Conservation (phyloP, 2,329 filamentous ascomycete species). For the Coniochaeta sp. region DNA sequence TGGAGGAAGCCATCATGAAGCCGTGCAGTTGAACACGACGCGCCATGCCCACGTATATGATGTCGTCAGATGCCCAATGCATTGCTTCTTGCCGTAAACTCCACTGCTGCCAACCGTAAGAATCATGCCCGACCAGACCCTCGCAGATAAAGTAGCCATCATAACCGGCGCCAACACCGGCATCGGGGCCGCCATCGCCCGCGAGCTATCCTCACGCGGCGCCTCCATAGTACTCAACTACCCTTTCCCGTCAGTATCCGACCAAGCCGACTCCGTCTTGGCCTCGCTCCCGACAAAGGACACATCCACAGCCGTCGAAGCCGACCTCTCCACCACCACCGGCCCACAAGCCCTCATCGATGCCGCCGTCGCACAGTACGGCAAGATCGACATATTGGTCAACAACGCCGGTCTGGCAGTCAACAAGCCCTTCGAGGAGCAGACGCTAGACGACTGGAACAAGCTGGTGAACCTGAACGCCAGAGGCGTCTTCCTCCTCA, state of each 20-base stretch:
- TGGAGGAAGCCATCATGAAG: not conserved
- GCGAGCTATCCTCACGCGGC: slow-evolving; percentile 34
- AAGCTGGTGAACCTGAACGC: slow-evolving; percentile 42
- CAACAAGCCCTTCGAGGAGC: slow-evolving; percentile 32
- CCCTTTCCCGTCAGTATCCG: not conserved
- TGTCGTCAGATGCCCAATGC: not conserved
- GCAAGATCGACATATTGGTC: slow-evolving; percentile 51
- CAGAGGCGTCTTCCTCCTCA: slow-evolving; percentile 48
- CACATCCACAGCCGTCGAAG: slow-evolving; percentile 36
- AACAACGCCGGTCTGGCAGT: slow-evolving; percentile 46
- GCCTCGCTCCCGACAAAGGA: not conserved
- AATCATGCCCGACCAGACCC: slow-evolving; percentile 5
- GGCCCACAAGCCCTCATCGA: slow-evolving; percentile 42
- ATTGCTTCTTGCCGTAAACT: too few species aligned
- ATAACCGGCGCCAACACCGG: slow-evolving; percentile 36
- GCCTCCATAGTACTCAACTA: slow-evolving; percentile 42
- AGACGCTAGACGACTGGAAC: slow-evolving; percentile 45
- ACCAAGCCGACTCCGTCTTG: not conserved
- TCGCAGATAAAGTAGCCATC: slow-evolving; percentile 40
- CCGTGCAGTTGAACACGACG: not conserved
- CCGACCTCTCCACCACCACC: slow-evolving; percentile 38
- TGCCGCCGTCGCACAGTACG: slow-evolving; percentile 38
- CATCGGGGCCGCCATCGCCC: slow-evolving; percentile 35
- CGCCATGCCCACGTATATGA: not conserved
- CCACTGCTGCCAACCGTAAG: not conserved